Percentiles rank a stretch among this genome's conserved stretches.
phyloP scores from a whole-genome alignment of 2,329 filamentous ascomycete species.

The Arthrobotrys iridis region DNA sequence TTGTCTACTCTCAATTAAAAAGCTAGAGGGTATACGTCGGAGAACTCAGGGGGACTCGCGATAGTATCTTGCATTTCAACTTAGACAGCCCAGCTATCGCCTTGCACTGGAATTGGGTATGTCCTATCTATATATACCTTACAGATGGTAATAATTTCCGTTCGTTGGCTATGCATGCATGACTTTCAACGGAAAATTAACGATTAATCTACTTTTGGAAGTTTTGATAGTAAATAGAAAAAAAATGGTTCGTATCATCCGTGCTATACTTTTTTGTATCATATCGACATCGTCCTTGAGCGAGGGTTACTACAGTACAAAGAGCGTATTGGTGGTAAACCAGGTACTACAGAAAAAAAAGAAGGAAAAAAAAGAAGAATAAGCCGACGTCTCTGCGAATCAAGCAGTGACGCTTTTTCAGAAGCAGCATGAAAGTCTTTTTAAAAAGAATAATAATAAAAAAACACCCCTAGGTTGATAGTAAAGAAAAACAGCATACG shows the following conservation, averaged over 20 bases:
- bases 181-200: no score
- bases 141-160: no score
- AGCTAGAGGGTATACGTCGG: no score
- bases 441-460: background rate
- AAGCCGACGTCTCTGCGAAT: background rate
- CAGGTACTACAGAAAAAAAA: background rate
- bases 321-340: background rate
- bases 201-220: no score
- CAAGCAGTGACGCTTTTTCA: background rate
- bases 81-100: no score
- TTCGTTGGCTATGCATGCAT: no score
- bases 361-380: background rate
- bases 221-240: no score
- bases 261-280: background rate
- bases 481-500: background rate
- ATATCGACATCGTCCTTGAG: background rate
- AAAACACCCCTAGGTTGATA: conserved; percentile 5
- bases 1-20: no score
- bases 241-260: conserved; percentile 4
- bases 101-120: no score
- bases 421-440: background rate
- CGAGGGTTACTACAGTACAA: background rate
- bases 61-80: no score
- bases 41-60: no score
- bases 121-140: no score